phyloP scores from a whole-genome alignment of 352 stramenopile genomes.

The Phytophthora syringae region DNA sequence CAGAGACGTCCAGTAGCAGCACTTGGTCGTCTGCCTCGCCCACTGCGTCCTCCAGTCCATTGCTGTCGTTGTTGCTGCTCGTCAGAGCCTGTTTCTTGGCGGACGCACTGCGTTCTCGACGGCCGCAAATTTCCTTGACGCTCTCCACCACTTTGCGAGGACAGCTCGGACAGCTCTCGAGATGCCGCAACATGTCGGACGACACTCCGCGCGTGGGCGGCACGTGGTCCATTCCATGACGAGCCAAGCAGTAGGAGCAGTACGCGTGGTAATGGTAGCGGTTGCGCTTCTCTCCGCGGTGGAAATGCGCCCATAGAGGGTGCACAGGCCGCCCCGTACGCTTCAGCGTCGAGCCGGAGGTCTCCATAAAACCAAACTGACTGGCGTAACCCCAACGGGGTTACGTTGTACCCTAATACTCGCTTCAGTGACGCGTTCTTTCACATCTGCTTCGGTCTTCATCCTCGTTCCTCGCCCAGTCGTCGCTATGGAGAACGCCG shows the following conservation, averaged over 20 bases:
- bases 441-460: constrained; percentile 20
- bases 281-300: constrained; percentile 87
- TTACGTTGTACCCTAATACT: constrained; percentile 15
- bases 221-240: constrained; percentile 59
- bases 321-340: constrained; percentile 76
- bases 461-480: constrained; percentile 16
- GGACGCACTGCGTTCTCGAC: constrained; percentile 42
- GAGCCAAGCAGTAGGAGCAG: constrained; percentile 79
- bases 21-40: too few relatives aligned
- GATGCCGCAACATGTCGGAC: constrained; percentile 80
- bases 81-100: constrained; percentile 27
- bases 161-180: constrained; percentile 77
- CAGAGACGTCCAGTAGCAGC: constrained; percentile 5
- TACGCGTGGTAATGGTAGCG: constrained; percentile 88
- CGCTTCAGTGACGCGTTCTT: constrained; percentile 25
- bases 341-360: constrained; percentile 36
- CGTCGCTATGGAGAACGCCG: constrained; percentile 44
- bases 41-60: not conserved
- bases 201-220: constrained; percentile 79
- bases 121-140: constrained; percentile 64
- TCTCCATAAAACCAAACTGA: too few relatives aligned
- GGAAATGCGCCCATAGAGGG: constrained; percentile 83
- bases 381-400: too few relatives aligned
- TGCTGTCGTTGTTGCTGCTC: not conserved
- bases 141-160: constrained; percentile 67